phyloP scores from a whole-genome alignment of 2,329 filamentous ascomycete species.

The Pyrenochaeta sp. region DNA sequence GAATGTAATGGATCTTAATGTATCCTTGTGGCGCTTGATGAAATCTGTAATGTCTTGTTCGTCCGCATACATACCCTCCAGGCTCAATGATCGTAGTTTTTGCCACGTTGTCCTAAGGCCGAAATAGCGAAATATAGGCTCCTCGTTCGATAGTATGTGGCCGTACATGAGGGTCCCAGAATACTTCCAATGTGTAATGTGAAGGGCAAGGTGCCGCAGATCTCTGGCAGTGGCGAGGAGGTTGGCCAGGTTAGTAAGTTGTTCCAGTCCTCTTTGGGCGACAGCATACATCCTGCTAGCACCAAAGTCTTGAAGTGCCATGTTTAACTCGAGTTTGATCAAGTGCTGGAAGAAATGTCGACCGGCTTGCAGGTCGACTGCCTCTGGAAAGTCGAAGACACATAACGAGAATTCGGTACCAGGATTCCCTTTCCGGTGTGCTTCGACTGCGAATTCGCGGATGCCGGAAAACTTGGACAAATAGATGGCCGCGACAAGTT shows the following conservation, averaged over 20 bases:
- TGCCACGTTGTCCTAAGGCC: slow-evolving; percentile 34
- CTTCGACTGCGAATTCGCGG: slow-evolving; percentile 25
- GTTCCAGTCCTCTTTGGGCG: background rate
- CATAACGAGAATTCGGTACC: slow-evolving; percentile 24
- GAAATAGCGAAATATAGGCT: slow-evolving; percentile 16
- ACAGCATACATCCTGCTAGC: background rate
- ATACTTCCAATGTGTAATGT: slow-evolving; percentile 18
- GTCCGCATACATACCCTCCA: slow-evolving; percentile 28
- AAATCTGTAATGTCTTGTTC: slow-evolving; percentile 27
- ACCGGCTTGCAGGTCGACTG: slow-evolving; percentile 26
- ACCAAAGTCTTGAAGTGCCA: slow-evolving; percentile 10
- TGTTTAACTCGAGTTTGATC: slow-evolving; percentile 24
- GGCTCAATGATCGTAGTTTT: slow-evolving; percentile 27
- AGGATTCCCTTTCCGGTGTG: background rate
- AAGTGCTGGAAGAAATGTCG: slow-evolving; percentile 32
- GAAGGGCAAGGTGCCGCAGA: slow-evolving; percentile 27
- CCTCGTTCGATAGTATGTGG: background rate
- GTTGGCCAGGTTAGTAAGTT: slow-evolving; percentile 25
- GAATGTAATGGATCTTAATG: slow-evolving; percentile 24
- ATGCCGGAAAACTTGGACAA: slow-evolving; percentile 30
- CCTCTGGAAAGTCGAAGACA: slow-evolving; percentile 27
- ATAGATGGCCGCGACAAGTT: slow-evolving; percentile 37
- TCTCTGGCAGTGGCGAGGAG: slow-evolving; percentile 25
- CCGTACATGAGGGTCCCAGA: slow-evolving; percentile 11
- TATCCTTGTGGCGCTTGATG: slow-evolving; percentile 29